Conservation (phyloP, 176 grass and related monocot species). For the Olyra latifolia region DNA sequence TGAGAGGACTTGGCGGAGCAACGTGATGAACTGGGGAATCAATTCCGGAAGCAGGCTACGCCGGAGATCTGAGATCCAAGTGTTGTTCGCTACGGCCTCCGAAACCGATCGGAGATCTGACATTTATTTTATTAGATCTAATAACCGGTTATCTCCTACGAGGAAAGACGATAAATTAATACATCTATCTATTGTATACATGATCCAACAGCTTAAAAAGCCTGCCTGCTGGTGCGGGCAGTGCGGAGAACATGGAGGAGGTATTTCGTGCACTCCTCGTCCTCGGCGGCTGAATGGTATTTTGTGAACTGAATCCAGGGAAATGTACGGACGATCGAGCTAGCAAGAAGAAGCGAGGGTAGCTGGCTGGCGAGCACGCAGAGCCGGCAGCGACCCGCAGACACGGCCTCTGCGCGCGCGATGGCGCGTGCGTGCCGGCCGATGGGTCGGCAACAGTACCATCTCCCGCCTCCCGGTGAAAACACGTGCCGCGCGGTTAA, state of each 20-base stretch:
- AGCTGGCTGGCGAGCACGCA: background rate
- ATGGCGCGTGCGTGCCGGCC: slow-evolving; percentile 26
- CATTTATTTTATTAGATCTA: too few species aligned
- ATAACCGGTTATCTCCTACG: too few species aligned
- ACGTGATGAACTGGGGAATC: too few species aligned
- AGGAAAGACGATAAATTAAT: too few species aligned
- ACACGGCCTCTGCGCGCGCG: slow-evolving; percentile 41
- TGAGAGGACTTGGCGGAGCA: too few species aligned
- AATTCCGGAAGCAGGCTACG: too few species aligned
- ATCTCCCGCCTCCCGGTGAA: slow-evolving; percentile 23
- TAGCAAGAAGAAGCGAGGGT: background rate
- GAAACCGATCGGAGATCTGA: too few species aligned
- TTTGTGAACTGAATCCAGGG: background rate
- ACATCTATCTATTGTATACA: too few species aligned
- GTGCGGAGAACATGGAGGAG: background rate
- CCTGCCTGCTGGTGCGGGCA: too few species aligned
- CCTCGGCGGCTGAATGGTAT: background rate
- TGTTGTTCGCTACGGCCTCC: too few species aligned
- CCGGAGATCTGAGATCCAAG: too few species aligned
- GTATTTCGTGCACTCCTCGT: background rate
- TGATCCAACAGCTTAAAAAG: too few species aligned
- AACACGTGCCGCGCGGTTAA: background rate
- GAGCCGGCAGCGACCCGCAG: slow-evolving; percentile 29
- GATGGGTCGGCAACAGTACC: slow-evolving; percentile 32
- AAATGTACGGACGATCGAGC: background rate